These are phyloP conservation scores for Starmerella cellae DNA, from an alignment of 805 yeast genomes.

Conservation along the genomic window DNA sequence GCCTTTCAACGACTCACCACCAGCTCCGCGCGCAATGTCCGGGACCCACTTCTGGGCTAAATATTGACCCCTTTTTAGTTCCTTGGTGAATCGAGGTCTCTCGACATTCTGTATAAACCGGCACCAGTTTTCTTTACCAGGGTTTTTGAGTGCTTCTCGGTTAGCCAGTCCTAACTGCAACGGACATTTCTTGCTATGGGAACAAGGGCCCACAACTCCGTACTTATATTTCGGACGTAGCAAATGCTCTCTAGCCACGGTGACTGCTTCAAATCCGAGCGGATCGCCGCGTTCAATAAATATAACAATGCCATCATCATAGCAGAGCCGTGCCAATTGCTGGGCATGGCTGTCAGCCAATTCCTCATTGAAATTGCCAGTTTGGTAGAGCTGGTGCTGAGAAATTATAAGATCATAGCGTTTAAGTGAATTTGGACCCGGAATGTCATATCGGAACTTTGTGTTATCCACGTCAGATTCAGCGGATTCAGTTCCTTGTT, in stretches of 20 bases:
- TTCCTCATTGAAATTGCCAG: conserved; percentile 48
- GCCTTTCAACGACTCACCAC: conserved; percentile 41
- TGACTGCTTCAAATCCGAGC: conserved; percentile 72
- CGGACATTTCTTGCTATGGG: conserved; percentile 80
- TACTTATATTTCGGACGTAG: conserved; percentile 54
- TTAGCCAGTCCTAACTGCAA: conserved; percentile 60
- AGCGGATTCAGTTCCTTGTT: neutral
- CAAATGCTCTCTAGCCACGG: conserved; percentile 80
- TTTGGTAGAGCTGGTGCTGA: conserved; percentile 58
- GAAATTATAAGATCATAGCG: conserved; percentile 74
- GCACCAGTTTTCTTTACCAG: conserved; percentile 57
- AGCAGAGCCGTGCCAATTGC: conserved; percentile 43
- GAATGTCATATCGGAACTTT: conserved; percentile 41
- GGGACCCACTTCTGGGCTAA: conserved; percentile 59
- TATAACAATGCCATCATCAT: conserved; percentile 69
- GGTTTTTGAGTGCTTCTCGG: conserved; percentile 31
- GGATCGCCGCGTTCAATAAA: conserved; percentile 83
- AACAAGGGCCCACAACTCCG: conserved; percentile 73
- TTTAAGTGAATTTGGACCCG: conserved; percentile 31
- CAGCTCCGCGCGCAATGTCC: conserved; percentile 37
- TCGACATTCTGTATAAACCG: conserved; percentile 55
- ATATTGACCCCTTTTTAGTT: conserved; percentile 68
- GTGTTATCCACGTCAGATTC: too few relatives aligned
- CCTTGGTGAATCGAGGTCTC: conserved; percentile 69
- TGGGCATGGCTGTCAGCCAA: conserved; percentile 60